These are phyloP conservation scores for Ampelomyces quisqualis DNA, from an alignment of 2,329 filamentous ascomycete genomes.

Conservation along the genomic window DNA sequence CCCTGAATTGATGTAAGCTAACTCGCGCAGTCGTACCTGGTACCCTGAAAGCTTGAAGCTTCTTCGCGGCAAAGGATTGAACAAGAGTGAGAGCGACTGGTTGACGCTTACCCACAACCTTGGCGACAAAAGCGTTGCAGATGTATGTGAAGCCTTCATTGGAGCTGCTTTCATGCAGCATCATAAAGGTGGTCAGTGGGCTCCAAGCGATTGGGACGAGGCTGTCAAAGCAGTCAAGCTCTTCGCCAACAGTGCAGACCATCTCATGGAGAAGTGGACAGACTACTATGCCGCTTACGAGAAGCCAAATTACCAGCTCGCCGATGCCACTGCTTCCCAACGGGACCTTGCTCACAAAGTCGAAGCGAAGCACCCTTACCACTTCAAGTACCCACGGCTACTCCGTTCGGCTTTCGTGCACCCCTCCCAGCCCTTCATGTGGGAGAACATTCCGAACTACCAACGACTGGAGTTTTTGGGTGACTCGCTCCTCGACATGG, in stretches of 20 bases:
- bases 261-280: constrained; percentile 66
- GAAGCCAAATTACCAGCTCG: constrained; percentile 69
- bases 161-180: constrained; percentile 72
- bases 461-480: constrained; percentile 91
- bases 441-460: constrained; percentile 80
- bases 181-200: constrained; percentile 47
- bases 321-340: constrained; percentile 64
- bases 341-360: constrained; percentile 67
- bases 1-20: constrained; percentile 11
- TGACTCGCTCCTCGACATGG: constrained; percentile 85
- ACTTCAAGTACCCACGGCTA: constrained; percentile 73
- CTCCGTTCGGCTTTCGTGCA: constrained; percentile 85
- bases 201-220: constrained; percentile 56
- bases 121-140: constrained; percentile 86
- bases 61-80: constrained; percentile 67
- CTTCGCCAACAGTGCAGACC: constrained; percentile 69
- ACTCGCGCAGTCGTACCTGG: constrained; percentile 67
- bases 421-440: constrained; percentile 73
- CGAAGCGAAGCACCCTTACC: constrained; percentile 59
- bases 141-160: constrained; percentile 92
- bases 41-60: constrained; percentile 80
- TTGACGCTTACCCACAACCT: constrained; percentile 61
- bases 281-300: constrained; percentile 73
- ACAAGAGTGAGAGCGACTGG: constrained; percentile 50
- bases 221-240: constrained; percentile 66